phyloP scores from a whole-genome alignment of 495 filamentous ascomycete genomes.

The Aspergillus kassunensis region DNA sequence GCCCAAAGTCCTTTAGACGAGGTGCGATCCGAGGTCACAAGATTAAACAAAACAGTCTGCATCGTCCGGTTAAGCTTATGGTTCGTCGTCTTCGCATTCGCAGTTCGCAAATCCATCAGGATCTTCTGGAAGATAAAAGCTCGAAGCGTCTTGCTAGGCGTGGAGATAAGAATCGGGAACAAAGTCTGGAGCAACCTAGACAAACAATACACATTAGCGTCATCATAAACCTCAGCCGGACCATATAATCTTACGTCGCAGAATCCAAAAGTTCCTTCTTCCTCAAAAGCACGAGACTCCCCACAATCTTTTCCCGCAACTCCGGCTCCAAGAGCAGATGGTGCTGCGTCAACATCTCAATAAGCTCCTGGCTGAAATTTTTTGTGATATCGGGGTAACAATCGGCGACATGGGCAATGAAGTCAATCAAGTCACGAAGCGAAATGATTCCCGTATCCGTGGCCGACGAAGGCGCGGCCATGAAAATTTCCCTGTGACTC shows the following conservation, averaged over 20 bases:
- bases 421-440: conserved; percentile 80
- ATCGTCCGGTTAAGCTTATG: conserved; percentile 90
- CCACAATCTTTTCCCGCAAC: conserved; percentile 88
- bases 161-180: conserved; percentile 85
- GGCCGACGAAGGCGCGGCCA: conserved; percentile 70
- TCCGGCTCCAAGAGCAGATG: conserved; percentile 77
- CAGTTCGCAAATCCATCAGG: conserved; percentile 77
- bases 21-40: conserved; percentile 77
- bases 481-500: conserved; percentile 83
- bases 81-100: conserved; percentile 80
- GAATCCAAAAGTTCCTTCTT: conserved; percentile 93
- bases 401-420: conserved; percentile 87
- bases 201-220: conserved; percentile 12
- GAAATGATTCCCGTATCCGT: conserved; percentile 73
- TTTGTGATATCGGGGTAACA: conserved; percentile 80
- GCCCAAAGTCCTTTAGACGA: conserved; percentile 91
- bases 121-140: conserved; percentile 86
- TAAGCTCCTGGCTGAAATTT: conserved; percentile 75
- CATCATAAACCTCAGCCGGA: no score
- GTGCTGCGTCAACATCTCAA: conserved; percentile 71
- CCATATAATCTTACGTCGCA: conserved; percentile 57
- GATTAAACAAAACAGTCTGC: conserved; percentile 86
- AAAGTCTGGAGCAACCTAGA: conserved; percentile 72
- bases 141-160: conserved; percentile 81
- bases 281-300: conserved; percentile 78